phyloP scores from a whole-genome alignment of 1,284 basidiomycete species.

The Heterobasidion irregulare region DNA sequence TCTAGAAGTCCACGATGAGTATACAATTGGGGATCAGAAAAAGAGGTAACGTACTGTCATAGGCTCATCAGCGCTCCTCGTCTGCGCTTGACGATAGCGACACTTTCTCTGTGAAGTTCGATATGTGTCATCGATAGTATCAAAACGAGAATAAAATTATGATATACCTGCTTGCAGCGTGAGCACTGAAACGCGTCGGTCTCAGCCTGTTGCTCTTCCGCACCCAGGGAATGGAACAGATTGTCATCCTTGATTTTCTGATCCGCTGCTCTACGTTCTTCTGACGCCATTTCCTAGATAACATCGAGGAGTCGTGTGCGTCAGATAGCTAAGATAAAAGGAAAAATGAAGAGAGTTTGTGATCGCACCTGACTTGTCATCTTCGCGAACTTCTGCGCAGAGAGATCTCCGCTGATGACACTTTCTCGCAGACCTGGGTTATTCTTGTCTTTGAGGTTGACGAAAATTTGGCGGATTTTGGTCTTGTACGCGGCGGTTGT shows the following conservation, averaged over 20 bases:
- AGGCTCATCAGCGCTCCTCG: constrained; percentile 90
- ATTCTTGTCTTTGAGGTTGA: constrained; percentile 93
- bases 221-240: constrained; percentile 87
- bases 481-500: constrained; percentile 51
- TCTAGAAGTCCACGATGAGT: constrained; percentile 17
- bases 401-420: constrained; percentile 77
- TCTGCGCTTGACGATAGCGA: constrained; percentile 91
- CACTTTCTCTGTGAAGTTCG: constrained; percentile 62
- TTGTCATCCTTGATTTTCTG: constrained; percentile 83
- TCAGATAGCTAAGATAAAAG: background rate
- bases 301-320: too few species aligned
- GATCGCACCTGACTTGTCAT: constrained; percentile 74
- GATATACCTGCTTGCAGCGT: constrained; percentile 75
- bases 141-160: background rate
- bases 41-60: constrained; percentile 72
- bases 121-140: background rate
- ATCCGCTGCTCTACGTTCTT: constrained; percentile 80
- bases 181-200: constrained; percentile 98
- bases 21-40: background rate
- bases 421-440: constrained; percentile 84
- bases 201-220: constrained; percentile 86
- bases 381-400: constrained; percentile 60
- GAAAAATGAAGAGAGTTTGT: background rate
- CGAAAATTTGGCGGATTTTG: constrained; percentile 87
- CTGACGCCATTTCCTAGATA: constrained; percentile 88